Conservation (phyloP, 345 rosid genomes). For the Euphorbia tirucalli region DNA sequence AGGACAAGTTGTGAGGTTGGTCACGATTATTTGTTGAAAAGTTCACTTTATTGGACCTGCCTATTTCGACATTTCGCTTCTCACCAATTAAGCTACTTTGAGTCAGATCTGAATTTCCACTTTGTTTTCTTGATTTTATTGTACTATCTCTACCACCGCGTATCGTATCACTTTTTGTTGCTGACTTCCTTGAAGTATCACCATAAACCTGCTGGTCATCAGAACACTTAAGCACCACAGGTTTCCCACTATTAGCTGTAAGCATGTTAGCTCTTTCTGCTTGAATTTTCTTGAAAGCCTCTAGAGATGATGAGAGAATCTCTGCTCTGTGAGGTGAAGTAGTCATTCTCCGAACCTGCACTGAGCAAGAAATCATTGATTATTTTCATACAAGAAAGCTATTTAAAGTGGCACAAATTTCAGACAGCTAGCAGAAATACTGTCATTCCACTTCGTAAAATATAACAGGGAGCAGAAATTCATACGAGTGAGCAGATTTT, state of each 20-base stretch:
- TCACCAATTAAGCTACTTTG: slow-evolving; percentile 28
- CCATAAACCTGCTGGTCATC: slow-evolving; percentile 23
- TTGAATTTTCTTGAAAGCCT: slow-evolving; percentile 72
- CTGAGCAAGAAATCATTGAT: slow-evolving; percentile 22
- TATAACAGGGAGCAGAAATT: neutral
- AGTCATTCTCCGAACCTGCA: slow-evolving; percentile 77
- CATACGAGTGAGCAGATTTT: too few relatives aligned
- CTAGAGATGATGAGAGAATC: slow-evolving; percentile 67
- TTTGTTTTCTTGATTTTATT: slow-evolving; percentile 30
- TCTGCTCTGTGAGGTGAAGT: slow-evolving; percentile 74
- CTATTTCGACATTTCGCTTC: slow-evolving; percentile 31
- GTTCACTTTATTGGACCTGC: slow-evolving; percentile 39
- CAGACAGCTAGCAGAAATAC: neutral
- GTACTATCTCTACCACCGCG: slow-evolving; percentile 25
- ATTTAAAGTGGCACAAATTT: slow-evolving; percentile 1
- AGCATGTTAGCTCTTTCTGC: slow-evolving; percentile 49
- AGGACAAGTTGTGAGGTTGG: slow-evolving; percentile 26
- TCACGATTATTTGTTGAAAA: slow-evolving; percentile 27
- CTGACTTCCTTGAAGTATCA: slow-evolving; percentile 26
- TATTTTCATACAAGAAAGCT: slow-evolving; percentile 23
- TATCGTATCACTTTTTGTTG: slow-evolving; percentile 25
- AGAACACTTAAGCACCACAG: slow-evolving; percentile 31
- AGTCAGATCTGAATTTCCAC: slow-evolving; percentile 28
- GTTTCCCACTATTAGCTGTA: slow-evolving; percentile 23
- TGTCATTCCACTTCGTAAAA: neutral